Percentiles rank a stretch among this genome's conserved stretches.
Evolutionary conservation across 371 early-diverging fungal genomes (phyloP).

Genomic region (Rhizopus delemar): DNA sequence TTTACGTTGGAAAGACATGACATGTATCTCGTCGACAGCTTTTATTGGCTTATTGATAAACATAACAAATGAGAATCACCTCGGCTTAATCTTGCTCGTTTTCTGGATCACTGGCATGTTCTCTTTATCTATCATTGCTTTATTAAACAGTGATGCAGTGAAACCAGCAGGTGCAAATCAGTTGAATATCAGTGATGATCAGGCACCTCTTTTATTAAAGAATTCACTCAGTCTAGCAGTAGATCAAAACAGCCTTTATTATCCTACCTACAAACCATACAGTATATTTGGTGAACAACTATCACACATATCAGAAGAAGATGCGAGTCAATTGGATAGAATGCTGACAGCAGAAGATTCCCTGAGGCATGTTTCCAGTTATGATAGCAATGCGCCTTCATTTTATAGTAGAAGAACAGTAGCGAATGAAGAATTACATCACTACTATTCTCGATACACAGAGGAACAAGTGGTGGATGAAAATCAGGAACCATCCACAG

Average conservation of each 20-base stretch:
- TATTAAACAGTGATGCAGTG: conserved; percentile 6
- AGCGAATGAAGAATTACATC: conserved; percentile 10
- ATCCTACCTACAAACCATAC: conserved; percentile 40
- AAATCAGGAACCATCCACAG: not conserved
- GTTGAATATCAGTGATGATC: conserved; percentile 32
- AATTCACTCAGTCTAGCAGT: conserved; percentile 29
- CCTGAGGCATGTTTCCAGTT: conserved; percentile 22
- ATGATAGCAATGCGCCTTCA: conserved; percentile 23
- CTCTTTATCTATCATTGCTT: conserved; percentile 5
- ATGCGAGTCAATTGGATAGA: conserved; percentile 35
- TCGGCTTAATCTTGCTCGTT: conserved; percentile 7
- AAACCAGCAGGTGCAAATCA: conserved; percentile 21
- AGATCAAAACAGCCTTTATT: conserved; percentile 18
- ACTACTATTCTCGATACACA: conserved; percentile 4
- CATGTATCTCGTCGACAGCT: conserved; percentile 13
- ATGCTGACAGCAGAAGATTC: conserved; percentile 28
- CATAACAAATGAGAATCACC: conserved; percentile 2
- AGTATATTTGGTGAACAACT: conserved; percentile 50
- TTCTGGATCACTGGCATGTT: conserved; percentile 16
- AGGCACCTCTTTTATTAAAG: conserved; percentile 37
- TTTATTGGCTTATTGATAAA: conserved; percentile 13
- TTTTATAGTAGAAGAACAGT: conserved; percentile 11
- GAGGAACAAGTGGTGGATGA: conserved; percentile 2
- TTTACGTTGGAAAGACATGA: conserved; percentile 18
- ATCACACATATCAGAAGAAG: conserved; percentile 49